These are phyloP conservation scores for Marasmius fiardii DNA, from an alignment of 1,284 basidiomycete genomes.

Conservation along the genomic window DNA sequence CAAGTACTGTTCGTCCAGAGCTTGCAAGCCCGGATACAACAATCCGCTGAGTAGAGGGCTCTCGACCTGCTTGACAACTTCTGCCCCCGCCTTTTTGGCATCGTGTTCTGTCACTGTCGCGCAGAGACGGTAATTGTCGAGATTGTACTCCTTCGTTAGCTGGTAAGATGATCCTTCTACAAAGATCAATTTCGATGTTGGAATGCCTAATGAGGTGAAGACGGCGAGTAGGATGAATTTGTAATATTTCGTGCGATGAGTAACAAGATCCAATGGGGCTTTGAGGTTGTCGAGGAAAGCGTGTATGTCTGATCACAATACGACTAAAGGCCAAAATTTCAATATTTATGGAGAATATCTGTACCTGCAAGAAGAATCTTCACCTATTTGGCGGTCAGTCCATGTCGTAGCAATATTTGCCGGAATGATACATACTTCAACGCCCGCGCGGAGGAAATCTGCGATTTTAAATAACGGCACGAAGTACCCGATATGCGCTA, in stretches of 20 bases:
- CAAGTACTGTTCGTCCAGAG: slow-evolving; percentile 96
- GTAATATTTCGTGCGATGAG: slow-evolving; percentile 91
- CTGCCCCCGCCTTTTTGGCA: slow-evolving; percentile 98
- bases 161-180: slow-evolving; percentile 93
- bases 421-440: slow-evolving; percentile 50
- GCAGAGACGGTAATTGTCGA: slow-evolving; percentile 92
- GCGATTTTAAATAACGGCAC: slow-evolving; percentile 95
- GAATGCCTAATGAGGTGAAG: slow-evolving; percentile 88
- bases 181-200: slow-evolving; percentile 81
- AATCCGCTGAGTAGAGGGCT: slow-evolving; percentile 89
- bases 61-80: slow-evolving; percentile 98
- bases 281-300: slow-evolving; percentile 99
- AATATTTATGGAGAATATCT: slow-evolving; percentile 17
- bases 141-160: slow-evolving; percentile 87
- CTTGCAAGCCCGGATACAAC: slow-evolving; percentile 95
- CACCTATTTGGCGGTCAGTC: slow-evolving; percentile 45
- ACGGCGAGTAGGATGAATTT: slow-evolving; percentile 79
- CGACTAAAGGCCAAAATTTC: slow-evolving; percentile 1
- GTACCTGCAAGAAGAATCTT: slow-evolving; percentile 87
- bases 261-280: slow-evolving; percentile 92
- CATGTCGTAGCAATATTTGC: background rate
- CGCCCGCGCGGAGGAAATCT: slow-evolving; percentile 92
- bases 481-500: slow-evolving; percentile 97
- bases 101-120: slow-evolving; percentile 93
- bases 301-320: slow-evolving; percentile 71